Percentiles rank a stretch among this genome's conserved stretches.
These are phyloP conservation scores for Fusarium nanum DNA, from an alignment of 2,329 filamentous ascomycete genomes.

Conservation along the genomic window DNA sequence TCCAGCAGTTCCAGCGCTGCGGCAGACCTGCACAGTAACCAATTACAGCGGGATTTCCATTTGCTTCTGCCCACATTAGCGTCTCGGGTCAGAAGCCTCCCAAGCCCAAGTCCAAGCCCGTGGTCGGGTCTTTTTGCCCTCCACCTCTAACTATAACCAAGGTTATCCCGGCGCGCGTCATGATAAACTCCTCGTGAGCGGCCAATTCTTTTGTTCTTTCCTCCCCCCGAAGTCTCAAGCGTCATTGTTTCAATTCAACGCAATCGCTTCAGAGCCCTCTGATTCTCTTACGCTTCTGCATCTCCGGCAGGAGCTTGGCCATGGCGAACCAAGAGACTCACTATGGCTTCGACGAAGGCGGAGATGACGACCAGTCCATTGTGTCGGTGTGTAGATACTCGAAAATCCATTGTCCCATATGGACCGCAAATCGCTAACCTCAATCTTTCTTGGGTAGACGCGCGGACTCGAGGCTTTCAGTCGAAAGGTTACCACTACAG, in stretches of 20 bases:
- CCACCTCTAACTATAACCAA: conserved; percentile 35
- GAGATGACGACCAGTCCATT: conserved; percentile 62
- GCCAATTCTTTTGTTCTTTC: conserved; percentile 42
- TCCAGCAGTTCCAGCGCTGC: conserved; percentile 32
- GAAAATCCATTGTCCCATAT: conserved; percentile 33
- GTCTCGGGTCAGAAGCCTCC: conserved; percentile 38
- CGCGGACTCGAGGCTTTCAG: conserved; percentile 92
- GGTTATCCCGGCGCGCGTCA: conserved; percentile 47
- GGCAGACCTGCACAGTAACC: conserved; percentile 29
- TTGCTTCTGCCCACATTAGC: conserved; percentile 37
- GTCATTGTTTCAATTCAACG: conserved; percentile 24
- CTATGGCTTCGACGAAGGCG: conserved; percentile 59
- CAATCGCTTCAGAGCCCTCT: conserved; percentile 31
- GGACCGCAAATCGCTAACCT: conserved; percentile 32
- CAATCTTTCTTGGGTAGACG: conserved; percentile 64
- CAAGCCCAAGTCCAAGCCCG: conserved; percentile 28
- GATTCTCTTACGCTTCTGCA: conserved; percentile 41
- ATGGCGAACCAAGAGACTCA: conserved; percentile 59
- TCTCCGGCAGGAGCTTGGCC: conserved; percentile 47
- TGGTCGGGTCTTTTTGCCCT: conserved; percentile 32
- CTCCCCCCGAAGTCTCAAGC: conserved; percentile 24
- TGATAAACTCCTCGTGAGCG: conserved; percentile 45
- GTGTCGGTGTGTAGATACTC: conserved; percentile 53
- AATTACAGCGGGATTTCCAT: conserved; percentile 37
- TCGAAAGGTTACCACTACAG: conserved; percentile 93